Percentiles rank a stretch among this genome's conserved stretches.
These are phyloP conservation scores for Hygrocybe punicea DNA, from an alignment of 768 basidiomycete genomes.

Conservation along the genomic window DNA sequence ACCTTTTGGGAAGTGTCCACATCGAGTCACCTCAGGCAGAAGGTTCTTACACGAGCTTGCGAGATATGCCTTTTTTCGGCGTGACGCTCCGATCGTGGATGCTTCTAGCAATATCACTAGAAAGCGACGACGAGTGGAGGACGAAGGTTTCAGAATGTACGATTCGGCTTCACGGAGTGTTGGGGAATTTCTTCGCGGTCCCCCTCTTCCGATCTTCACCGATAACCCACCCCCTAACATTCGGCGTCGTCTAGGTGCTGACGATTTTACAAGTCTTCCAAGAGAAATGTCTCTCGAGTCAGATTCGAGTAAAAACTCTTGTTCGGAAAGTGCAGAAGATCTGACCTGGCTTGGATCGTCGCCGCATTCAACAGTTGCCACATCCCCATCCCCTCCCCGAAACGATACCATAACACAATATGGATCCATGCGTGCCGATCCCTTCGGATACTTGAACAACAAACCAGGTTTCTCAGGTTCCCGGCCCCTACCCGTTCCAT, in stretches of 20 bases:
- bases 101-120: constrained; percentile 25
- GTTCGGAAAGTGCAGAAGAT: background rate
- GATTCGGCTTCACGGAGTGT: constrained; percentile 54
- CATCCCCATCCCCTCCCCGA: constrained; percentile 28
- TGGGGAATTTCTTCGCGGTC: constrained; percentile 47
- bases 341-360: constrained; percentile 10
- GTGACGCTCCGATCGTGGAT: constrained; percentile 31
- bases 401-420: constrained; percentile 1
- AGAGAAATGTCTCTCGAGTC: no score
- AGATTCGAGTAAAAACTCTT: background rate
- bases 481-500: constrained; percentile 14
- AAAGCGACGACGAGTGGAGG: constrained; percentile 59
- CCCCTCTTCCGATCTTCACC: constrained; percentile 11
- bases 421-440: constrained; percentile 40
- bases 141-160: constrained; percentile 49
- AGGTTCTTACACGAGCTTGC: constrained; percentile 59
- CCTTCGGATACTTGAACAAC: constrained; percentile 56
- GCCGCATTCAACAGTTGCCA: constrained; percentile 25
- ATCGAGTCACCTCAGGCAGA: constrained; percentile 58
- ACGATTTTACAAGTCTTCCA: background rate
- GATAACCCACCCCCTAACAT: constrained; percentile 22
- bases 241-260: constrained; percentile 37
- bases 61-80: constrained; percentile 48
- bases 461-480: background rate
- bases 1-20: constrained; percentile 60